A percentile compares a stretch with the other conserved stretches of the same genome.
Conservation (phyloP, 176 grass and related monocot species). For the Elymus sibiricus region DNA sequence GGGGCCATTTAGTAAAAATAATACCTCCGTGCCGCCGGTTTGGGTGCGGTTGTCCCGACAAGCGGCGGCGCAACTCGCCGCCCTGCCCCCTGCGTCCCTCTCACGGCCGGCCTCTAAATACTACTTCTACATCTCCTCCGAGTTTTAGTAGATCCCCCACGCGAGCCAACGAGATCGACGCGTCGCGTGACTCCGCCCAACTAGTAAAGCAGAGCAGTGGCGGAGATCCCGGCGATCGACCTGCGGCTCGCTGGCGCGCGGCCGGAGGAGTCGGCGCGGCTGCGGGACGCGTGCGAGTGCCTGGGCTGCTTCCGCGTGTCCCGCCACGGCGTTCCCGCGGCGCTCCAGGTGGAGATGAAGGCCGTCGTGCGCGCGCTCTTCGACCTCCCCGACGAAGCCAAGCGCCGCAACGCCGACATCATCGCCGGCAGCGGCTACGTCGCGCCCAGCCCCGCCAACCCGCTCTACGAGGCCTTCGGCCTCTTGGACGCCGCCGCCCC, state of each 20-base stretch:
- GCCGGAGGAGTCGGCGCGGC: conserved; percentile 26
- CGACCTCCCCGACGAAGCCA: conserved; percentile 74
- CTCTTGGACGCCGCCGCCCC: conserved; percentile 47
- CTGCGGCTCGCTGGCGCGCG: conserved; percentile 27
- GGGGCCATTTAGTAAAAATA: too few species aligned
- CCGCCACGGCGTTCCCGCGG: conserved; percentile 46
- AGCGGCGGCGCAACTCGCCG: background rate
- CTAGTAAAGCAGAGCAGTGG: background rate
- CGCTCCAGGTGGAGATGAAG: conserved; percentile 75
- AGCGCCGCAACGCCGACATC: conserved; percentile 57
- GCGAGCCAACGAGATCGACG: background rate
- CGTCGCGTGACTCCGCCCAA: background rate
- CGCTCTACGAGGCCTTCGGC: conserved; percentile 72
- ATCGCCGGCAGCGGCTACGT: conserved; percentile 71
- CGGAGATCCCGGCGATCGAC: conserved; percentile 42
- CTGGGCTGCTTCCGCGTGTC: conserved; percentile 62
- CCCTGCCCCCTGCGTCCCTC: background rate
- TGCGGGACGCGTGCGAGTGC: conserved; percentile 34
- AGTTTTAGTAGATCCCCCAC: background rate
- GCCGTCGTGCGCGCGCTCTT: conserved; percentile 62
- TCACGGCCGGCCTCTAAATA: conserved; percentile 12
- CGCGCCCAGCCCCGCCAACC: conserved; percentile 48
- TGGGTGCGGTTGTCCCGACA: conserved; percentile 7
- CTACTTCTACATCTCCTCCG: background rate
- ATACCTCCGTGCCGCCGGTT: background rate